Conservation (phyloP, 2,329 filamentous ascomycete genomes). For the Plenodomus lindquistii region DNA sequence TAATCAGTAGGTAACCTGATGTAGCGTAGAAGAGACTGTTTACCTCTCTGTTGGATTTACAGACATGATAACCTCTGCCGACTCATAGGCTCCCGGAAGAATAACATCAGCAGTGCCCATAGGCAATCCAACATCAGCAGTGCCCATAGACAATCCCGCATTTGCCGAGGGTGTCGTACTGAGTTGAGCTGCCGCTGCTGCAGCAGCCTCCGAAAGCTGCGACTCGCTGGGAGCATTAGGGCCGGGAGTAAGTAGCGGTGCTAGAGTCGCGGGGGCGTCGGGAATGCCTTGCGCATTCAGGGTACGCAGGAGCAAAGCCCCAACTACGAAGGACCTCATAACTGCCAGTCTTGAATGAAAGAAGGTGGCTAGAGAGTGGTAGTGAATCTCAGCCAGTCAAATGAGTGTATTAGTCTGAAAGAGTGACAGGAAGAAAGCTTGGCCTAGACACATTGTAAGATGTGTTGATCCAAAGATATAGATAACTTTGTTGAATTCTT, state of each 20-base stretch:
- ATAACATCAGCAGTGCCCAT: neutral
- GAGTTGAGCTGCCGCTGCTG: too few relatives aligned
- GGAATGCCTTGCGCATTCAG: constrained; percentile 11
- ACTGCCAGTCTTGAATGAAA: constrained; percentile 3
- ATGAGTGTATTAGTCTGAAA: constrained; percentile 15
- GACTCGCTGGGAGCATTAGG: neutral
- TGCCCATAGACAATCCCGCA: neutral
- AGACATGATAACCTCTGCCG: neutral
- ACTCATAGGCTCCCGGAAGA: neutral
- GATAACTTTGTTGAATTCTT: constrained; percentile 21
- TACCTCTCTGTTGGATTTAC: neutral
- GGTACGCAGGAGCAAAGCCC: constrained; percentile 17
- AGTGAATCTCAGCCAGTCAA: constrained; percentile 11
- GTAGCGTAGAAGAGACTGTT: neutral
- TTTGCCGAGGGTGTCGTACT: too few relatives aligned
- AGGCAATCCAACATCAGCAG: too few relatives aligned
- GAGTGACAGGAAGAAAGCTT: constrained; percentile 25
- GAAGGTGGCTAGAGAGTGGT: constrained; percentile 1
- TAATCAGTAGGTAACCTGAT: too few relatives aligned
- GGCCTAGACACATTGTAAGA: constrained; percentile 23
- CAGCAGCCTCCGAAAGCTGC: neutral
- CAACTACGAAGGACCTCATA: constrained; percentile 23
- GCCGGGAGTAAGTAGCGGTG: neutral
- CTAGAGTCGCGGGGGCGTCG: neutral
- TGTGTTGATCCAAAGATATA: constrained; percentile 23